phyloP scores from a whole-genome alignment of 352 stramenopile species.

The Lagenidium giganteum region DNA sequence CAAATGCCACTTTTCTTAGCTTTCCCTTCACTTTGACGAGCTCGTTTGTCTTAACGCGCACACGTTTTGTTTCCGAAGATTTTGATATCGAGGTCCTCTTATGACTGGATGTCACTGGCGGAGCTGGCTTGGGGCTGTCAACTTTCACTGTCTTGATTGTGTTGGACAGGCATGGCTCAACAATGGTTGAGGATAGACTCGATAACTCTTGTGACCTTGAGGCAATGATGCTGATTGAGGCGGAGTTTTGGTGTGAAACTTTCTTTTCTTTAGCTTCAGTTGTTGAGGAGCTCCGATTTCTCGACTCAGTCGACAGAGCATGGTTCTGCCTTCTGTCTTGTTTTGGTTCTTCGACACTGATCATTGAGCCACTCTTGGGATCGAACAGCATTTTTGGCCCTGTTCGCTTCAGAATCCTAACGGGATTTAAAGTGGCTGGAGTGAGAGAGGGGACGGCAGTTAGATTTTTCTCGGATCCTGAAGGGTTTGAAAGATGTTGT shows the following conservation, averaged over 20 bases:
- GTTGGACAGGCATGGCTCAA: too few species aligned
- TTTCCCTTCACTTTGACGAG: conserved; percentile 9
- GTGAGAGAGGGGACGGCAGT: too few species aligned
- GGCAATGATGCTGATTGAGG: background rate
- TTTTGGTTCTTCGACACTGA: conserved; percentile 40
- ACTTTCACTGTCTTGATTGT: too few species aligned
- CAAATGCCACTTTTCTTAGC: conserved; percentile 9
- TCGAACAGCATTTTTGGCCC: conserved; percentile 69
- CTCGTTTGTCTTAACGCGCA: too few species aligned
- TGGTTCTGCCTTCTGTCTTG: too few species aligned
- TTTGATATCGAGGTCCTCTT: too few species aligned
- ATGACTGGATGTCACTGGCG: too few species aligned
- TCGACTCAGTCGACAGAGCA: background rate
- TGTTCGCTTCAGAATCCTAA: conserved; percentile 53
- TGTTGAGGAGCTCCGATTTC: background rate
- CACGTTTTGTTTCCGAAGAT: too few species aligned
- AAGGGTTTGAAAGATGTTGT: background rate
- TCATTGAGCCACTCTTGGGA: conserved; percentile 53
- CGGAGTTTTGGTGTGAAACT: background rate
- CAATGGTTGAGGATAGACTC: too few species aligned
- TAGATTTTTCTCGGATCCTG: background rate
- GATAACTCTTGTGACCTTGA: conserved; percentile 1
- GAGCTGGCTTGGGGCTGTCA: too few species aligned
- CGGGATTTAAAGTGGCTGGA: conserved; percentile 8
- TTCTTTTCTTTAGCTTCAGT: background rate